Base-by-base conservation (phyloP, 2,329 filamentous ascomycete species). In the Arthrinium puccinioides region DNA sequence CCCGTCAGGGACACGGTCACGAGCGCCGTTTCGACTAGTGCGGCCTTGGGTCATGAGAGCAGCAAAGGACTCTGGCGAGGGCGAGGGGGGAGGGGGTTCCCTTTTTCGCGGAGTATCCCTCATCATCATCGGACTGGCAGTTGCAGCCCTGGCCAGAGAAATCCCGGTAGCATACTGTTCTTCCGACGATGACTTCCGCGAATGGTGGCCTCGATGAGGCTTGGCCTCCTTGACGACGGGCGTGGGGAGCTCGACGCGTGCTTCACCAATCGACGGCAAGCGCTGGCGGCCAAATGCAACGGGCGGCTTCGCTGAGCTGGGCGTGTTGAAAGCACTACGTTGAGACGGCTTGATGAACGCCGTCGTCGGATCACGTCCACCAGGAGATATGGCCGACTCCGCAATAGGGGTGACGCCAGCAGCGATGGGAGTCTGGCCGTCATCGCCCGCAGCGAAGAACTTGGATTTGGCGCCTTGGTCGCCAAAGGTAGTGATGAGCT, bases 401-500 rank as follows among this genome's bases (percentile, higher is more conserved):
- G 84, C 82, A 51, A 96, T 96, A 0, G 90, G 90, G 0, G 90
- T 97, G 1, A 85, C 75, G n/a, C 84, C 87, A 2, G 80, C 81
- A 9, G 84, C 84, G 46, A 88, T 83, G 1, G 88, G 88, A 0
- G 88, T 95, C 47, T 67, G 68, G 8, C 74, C 74, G 24, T 70
- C 74, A 34, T 80, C 76, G 6, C 59, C 63, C 26, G 65, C 57
- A 1, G 67, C 64, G 48, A 81, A 77, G 61, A 86, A 79, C 59
- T 77, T 79, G 37, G 80, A 76, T 44, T 82, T 80, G 16, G 68
- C 66, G 5, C 63, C 64, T 31, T 69, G 68, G 32, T 80, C 76
- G 7, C 79, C 84, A 52, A 98, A 97, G 0, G 84, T 82, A 0
- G 92, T 97, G 51, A 97, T 94, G 2, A 97, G 74, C 58, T 94